Conservation (phyloP, 2,329 filamentous ascomycete genomes). For the Xylariomycetidae sp. region DNA sequence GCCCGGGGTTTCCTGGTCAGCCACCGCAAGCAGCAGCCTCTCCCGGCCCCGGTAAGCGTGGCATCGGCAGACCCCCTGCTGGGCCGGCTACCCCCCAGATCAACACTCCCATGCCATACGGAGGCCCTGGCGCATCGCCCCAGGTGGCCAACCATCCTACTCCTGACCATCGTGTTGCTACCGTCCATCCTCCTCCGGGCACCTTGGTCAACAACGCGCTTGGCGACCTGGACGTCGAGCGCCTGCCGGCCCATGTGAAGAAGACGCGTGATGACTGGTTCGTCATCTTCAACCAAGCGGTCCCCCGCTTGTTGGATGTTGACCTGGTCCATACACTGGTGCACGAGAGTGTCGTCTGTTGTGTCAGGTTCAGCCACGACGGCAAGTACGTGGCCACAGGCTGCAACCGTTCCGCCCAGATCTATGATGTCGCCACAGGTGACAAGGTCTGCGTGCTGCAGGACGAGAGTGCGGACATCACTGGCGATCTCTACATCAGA, state of each 20-base stretch:
- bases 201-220: conserved; percentile 57
- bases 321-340: conserved; percentile 88
- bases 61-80: conserved; percentile 58
- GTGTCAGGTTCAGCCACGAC: conserved; percentile 92
- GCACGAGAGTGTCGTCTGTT: conserved; percentile 97
- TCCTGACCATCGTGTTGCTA: conserved; percentile 51
- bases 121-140: conserved; percentile 74
- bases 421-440: conserved; percentile 86
- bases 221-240: conserved; percentile 80
- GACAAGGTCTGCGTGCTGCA: conserved; percentile 85
- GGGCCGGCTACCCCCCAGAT: conserved; percentile 88
- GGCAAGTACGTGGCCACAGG: conserved; percentile 95
- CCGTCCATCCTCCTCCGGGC: conserved; percentile 42
- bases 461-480: conserved; percentile 79
- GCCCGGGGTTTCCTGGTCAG: conserved; percentile 71
- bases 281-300: conserved; percentile 89
- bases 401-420: conserved; percentile 98
- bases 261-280: conserved; percentile 91
- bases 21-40: conserved; percentile 80
- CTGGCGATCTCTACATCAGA: conserved; percentile 91
- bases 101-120: conserved; percentile 80
- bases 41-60: conserved; percentile 70
- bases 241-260: conserved; percentile 79
- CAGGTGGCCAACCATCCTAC: conserved; percentile 78
- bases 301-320: conserved; percentile 85